Base-by-base conservation (phyloP, 371 early-diverging fungal species). In the Blakeslea trispora region DNA sequence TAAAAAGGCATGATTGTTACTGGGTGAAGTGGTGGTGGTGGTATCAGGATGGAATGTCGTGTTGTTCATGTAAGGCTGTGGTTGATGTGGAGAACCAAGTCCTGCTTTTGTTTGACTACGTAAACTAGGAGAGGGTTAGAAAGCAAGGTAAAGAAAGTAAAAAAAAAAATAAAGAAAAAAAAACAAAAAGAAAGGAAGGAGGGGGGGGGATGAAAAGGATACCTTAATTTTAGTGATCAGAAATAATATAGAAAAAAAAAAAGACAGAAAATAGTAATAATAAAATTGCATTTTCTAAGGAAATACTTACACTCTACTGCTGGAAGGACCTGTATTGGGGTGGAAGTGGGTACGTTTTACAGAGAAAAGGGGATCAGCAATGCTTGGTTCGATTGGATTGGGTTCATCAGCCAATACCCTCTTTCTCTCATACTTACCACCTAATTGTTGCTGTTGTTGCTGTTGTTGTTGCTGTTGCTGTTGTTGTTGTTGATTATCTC, bases 41-140 rank as follows among this genome's bases (percentile, higher is more conserved):
- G 44, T 28, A 37, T 42, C 44, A 53, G 44, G n/a, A 40, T 18
- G 28, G 34, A 37, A 44, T 31, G 53, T 13, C 31, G 64, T 45
- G n/a, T n/a, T n/a, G n/a, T n/a, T n/a, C n/a, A n/a, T n/a, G 35
- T 46, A 45, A 13, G 5, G 59, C 15, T 43, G 54, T 17, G 43
- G 58, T 42, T 52, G 46, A 18, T 40, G 43, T 23, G 59, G 55
- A 23, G 62, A 55, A 39, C 45, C 53, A 41, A 41, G 59, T 13
- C 50, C 47, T 42, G 64, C 57, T 51, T 69, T 72, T 28, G 72
- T 63, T 60, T 60, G 72, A 52, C 64, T 69, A 57, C 72, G 72
- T 55, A 72, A 59, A 61, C 72, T 72, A 64, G 53, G 22, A 41
- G 14, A 28, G 22, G 31, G 24, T 39, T 31, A 46, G 51, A n/a